phyloP scores from a whole-genome alignment of 495 filamentous ascomycete genomes.

The Aspergillus funiculosus region DNA sequence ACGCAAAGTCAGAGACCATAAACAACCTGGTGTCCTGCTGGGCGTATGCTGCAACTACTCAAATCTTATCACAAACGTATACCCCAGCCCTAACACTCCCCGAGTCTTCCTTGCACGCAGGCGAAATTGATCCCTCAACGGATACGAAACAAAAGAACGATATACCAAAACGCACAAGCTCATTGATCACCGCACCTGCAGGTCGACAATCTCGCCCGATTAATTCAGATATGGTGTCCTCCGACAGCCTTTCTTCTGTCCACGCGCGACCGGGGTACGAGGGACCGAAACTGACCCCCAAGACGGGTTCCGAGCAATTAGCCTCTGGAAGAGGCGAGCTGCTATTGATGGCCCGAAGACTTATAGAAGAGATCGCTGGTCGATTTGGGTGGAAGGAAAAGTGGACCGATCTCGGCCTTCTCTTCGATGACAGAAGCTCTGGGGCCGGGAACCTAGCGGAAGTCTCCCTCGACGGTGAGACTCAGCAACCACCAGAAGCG shows the following conservation, averaged over 20 bases:
- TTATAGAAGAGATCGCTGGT: conserved; percentile 68
- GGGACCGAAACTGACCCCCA: conserved; percentile 35
- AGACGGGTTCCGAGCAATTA: conserved; percentile 73
- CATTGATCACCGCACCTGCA: conserved; percentile 26
- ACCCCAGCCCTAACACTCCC: conserved; percentile 63
- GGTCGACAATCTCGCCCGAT: conserved; percentile 25
- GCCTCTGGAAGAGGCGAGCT: conserved; percentile 76
- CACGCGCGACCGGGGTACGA: conserved; percentile 26
- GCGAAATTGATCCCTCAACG: conserved; percentile 18
- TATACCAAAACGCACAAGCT: conserved; percentile 41
- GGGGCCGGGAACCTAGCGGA: conserved; percentile 46
- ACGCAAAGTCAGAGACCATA: conserved; percentile 49
- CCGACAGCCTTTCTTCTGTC: conserved; percentile 17
- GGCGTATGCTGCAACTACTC: conserved; percentile 70
- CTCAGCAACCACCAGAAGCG: conserved; percentile 15
- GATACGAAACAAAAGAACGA: conserved; percentile 49
- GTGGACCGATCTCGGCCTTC: conserved; percentile 57
- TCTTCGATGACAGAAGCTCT: conserved; percentile 49
- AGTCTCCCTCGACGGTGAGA: conserved; percentile 35
- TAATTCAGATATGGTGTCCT: conserved; percentile 30
- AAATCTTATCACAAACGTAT: conserved; percentile 70
- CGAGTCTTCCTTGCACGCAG: conserved; percentile 46
- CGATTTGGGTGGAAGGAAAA: conserved; percentile 71
- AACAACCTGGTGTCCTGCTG: conserved; percentile 83
- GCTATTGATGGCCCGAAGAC: conserved; percentile 68